Conservation (phyloP, 306 rosid species). For the Notholithocarpus densiflorus region DNA sequence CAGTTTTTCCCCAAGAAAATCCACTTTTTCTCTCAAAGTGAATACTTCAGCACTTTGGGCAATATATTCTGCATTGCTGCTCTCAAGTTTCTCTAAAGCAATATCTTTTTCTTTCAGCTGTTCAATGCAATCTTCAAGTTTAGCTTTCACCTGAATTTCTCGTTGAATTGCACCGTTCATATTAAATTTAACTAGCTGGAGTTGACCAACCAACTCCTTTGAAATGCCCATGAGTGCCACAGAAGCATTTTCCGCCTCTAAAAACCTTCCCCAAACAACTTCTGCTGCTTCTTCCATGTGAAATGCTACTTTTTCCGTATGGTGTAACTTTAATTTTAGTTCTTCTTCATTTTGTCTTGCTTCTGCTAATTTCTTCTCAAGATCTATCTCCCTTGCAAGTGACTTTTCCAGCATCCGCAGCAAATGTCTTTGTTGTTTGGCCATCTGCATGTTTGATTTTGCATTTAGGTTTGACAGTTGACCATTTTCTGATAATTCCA, state of each 20-base stretch:
- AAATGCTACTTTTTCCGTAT: slow-evolving; percentile 68
- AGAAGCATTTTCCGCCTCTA: slow-evolving; percentile 87
- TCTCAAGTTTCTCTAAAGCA: slow-evolving; percentile 47
- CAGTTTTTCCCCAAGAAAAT: slow-evolving; percentile 45
- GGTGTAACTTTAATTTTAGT: slow-evolving; percentile 67
- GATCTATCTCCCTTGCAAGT: slow-evolving; percentile 81
- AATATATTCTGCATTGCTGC: slow-evolving; percentile 29
- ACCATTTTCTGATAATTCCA: slow-evolving; percentile 43
- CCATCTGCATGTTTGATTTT: slow-evolving; percentile 52
- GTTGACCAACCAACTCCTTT: slow-evolving; percentile 62
- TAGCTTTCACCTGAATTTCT: slow-evolving; percentile 58
- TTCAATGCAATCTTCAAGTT: slow-evolving; percentile 39
- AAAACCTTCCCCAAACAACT: slow-evolving; percentile 95
- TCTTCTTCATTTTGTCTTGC: slow-evolving; percentile 68
- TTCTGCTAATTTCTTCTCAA: slow-evolving; percentile 75
- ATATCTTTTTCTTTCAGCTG: slow-evolving; percentile 54
- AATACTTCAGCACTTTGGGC: slow-evolving; percentile 46
- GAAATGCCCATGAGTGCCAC: slow-evolving; percentile 84
- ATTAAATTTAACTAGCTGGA: slow-evolving; percentile 68
- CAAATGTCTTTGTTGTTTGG: slow-evolving; percentile 67
- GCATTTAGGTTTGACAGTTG: slow-evolving; percentile 32
- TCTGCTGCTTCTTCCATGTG: slow-evolving; percentile 85
- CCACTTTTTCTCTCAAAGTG: slow-evolving; percentile 59
- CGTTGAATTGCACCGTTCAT: slow-evolving; percentile 48
- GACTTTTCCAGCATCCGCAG: slow-evolving; percentile 88